Percentiles rank a stretch among this genome's conserved stretches.
These are phyloP conservation scores for Dissophora globulifera DNA, from an alignment of 192 early-diverging fungal genomes.

Conservation along the genomic window DNA sequence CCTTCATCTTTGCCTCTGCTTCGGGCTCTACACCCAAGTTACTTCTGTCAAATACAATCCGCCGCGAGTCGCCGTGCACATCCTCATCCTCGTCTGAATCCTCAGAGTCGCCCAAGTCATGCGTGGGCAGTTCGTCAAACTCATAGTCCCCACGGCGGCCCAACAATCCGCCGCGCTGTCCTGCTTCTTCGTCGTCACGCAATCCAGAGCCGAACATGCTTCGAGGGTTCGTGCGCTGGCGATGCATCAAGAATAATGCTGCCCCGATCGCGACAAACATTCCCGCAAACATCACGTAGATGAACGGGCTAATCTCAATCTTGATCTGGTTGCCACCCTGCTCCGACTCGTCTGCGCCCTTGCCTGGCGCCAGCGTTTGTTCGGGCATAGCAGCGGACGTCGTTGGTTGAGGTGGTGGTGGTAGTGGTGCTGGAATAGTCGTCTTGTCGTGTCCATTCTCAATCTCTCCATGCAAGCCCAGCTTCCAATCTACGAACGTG, in stretches of 20 bases:
- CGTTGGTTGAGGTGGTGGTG: conserved; percentile 24
- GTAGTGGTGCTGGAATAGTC: neutral
- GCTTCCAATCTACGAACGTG: conserved; percentile 71
- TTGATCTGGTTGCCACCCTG: neutral
- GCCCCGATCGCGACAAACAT: conserved; percentile 53
- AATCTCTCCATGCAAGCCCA: conserved; percentile 52
- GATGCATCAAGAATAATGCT: conserved; percentile 45
- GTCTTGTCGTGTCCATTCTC: conserved; percentile 11
- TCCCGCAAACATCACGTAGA: conserved; percentile 50
- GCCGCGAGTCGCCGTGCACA: conserved; percentile 6
- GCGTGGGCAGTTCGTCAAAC: conserved; percentile 47
- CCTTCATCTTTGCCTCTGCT: conserved; percentile 7
- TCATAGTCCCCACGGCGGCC: conserved; percentile 50
- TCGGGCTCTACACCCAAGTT: conserved; percentile 2
- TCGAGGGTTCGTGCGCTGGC: conserved; percentile 40
- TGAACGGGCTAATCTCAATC: conserved; percentile 38
- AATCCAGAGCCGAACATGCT: conserved; percentile 24
- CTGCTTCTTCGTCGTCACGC: conserved; percentile 42
- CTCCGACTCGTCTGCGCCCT: conserved; percentile 3
- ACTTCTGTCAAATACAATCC: conserved; percentile 43
- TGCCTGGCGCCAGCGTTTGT: conserved; percentile 1
- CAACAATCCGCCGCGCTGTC: conserved; percentile 40
- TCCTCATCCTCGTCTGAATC: conserved; percentile 21
- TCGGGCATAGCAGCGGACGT: conserved; percentile 23
- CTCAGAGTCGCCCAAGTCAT: conserved; percentile 39